Evolutionary conservation across 2,329 filamentous ascomycete species (phyloP).

Genomic region (Pyrenochaeta sp.): DNA sequence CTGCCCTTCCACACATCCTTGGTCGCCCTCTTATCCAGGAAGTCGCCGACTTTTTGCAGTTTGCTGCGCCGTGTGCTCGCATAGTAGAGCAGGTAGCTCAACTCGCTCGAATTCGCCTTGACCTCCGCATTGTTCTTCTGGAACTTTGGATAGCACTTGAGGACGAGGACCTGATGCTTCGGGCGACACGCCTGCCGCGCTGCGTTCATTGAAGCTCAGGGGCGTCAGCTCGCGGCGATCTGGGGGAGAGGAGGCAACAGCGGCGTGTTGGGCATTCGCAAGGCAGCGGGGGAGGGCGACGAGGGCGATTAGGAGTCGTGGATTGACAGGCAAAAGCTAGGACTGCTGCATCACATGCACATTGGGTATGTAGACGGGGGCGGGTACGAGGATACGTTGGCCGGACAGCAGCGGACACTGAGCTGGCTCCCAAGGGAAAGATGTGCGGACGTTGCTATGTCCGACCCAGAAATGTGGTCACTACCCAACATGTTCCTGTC

Average conservation of each 20-base stretch:
- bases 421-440: conserved; percentile 13
- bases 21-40: conserved; percentile 92
- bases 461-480: conserved; percentile 26
- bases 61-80: conserved; percentile 93
- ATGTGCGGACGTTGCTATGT: conserved; percentile 15
- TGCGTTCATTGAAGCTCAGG: conserved; percentile 58
- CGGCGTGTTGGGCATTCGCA: background rate
- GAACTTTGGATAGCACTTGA: conserved; percentile 95
- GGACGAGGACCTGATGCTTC: conserved; percentile 94
- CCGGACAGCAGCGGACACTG: conserved; percentile 4
- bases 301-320: conserved; percentile 2
- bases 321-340: conserved; percentile 13
- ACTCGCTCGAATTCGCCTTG: conserved; percentile 94
- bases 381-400: conserved; percentile 4
- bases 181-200: conserved; percentile 75
- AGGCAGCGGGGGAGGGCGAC: background rate
- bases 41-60: conserved; percentile 93
- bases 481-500: conserved; percentile 11
- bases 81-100: conserved; percentile 97
- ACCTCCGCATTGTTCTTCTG: conserved; percentile 88
- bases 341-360: conserved; percentile 11
- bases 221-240: background rate
- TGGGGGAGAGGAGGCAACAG: background rate
- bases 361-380: conserved; percentile 5
- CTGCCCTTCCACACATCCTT: conserved; percentile 89